These are phyloP conservation scores for Talaromyces marneffei DNA, from an alignment of 2,329 filamentous ascomycete genomes.

Conservation along the genomic window DNA sequence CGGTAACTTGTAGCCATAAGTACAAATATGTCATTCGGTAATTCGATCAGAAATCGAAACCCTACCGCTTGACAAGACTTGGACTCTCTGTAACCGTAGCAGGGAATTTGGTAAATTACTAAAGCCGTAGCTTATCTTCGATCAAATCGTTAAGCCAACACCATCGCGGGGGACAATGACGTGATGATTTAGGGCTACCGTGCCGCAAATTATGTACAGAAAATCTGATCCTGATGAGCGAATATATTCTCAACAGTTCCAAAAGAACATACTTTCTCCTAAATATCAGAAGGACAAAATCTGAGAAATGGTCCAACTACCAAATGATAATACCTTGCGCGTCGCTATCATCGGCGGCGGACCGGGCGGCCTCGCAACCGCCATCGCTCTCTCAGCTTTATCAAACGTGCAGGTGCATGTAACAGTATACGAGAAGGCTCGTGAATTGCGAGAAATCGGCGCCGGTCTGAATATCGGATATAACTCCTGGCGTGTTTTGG, in stretches of 20 bases:
- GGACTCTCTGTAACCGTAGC: too few relatives aligned
- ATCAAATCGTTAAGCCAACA: neutral
- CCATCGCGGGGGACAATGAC: constrained; percentile 2
- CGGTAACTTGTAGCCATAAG: too few relatives aligned
- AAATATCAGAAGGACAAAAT: neutral
- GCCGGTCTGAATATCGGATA: constrained; percentile 44
- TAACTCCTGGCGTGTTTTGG: constrained; percentile 46
- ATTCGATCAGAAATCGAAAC: neutral
- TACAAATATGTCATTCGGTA: neutral
- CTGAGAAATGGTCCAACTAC: neutral
- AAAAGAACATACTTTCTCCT: too few relatives aligned
- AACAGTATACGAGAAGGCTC: constrained; percentile 43
- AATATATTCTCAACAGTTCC: neutral
- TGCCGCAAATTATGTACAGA: neutral
- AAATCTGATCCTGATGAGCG: neutral
- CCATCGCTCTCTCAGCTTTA: constrained; percentile 41
- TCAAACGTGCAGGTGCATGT: constrained; percentile 34
- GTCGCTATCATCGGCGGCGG: constrained; percentile 39
- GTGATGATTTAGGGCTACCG: neutral
- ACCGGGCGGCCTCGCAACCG: constrained; percentile 38
- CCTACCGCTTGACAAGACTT: too few relatives aligned
- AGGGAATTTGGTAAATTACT: too few relatives aligned
- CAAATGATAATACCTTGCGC: constrained; percentile 14
- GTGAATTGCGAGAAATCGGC: constrained; percentile 43
- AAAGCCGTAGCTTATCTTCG: neutral